phyloP scores from a whole-genome alignment of 1,284 basidiomycete genomes.

The Ustilago sp. region DNA sequence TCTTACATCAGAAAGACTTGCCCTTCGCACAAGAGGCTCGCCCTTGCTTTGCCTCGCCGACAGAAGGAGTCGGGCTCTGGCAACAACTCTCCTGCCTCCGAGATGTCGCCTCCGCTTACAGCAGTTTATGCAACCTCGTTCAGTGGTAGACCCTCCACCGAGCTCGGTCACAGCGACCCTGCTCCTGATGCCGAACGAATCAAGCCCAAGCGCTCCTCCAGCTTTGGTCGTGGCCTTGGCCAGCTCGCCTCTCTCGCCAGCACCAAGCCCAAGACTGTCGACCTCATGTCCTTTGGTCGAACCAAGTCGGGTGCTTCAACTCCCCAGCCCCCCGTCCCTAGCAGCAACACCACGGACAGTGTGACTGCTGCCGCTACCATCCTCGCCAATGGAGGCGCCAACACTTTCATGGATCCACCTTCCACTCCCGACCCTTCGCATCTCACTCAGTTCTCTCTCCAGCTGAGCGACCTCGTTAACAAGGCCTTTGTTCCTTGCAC shows the following conservation, averaged over 20 bases:
- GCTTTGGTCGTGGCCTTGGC: constrained; percentile 58
- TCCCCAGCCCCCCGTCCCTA: constrained; percentile 29
- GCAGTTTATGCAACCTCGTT: constrained; percentile 22
- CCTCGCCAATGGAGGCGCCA: constrained; percentile 22
- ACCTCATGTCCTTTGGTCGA: constrained; percentile 43
- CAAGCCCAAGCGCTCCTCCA: constrained; percentile 58
- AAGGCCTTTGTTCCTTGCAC: constrained; percentile 62
- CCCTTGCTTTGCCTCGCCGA: constrained; percentile 42
- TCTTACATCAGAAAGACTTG: neutral
- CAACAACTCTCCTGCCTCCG: constrained; percentile 26
- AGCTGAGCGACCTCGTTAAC: constrained; percentile 67
- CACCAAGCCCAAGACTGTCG: constrained; percentile 52
- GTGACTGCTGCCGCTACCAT: constrained; percentile 32
- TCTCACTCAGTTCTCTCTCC: constrained; percentile 63
- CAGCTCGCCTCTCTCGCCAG: constrained; percentile 52
- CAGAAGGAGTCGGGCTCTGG: constrained; percentile 35
- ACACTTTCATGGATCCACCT: constrained; percentile 39
- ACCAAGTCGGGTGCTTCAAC: constrained; percentile 45
- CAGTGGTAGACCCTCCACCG: constrained; percentile 28
- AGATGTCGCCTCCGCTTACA: constrained; percentile 31
- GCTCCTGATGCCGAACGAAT: constrained; percentile 25
- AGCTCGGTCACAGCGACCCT: constrained; percentile 20
- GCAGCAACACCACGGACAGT: constrained; percentile 15
- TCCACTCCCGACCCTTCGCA: constrained; percentile 60
- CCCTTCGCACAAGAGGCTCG: constrained; percentile 24